Evolutionary conservation across 306 rosid genomes (phyloP).

Genomic region (Medicago arabica): DNA sequence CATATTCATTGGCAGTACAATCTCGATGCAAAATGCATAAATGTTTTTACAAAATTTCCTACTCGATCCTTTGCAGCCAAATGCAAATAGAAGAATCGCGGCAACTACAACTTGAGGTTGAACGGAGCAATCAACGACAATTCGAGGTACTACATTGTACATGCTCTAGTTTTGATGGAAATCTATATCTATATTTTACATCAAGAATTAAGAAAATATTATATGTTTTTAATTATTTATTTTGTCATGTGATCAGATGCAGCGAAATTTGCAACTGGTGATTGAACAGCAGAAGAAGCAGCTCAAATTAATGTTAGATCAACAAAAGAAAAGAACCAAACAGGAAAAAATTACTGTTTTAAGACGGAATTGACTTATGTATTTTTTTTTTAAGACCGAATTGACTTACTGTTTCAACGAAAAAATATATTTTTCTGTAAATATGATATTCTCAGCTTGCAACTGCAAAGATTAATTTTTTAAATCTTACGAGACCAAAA

Average conservation of each 20-base stretch:
- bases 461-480: too few species aligned
- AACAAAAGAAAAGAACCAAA: background rate
- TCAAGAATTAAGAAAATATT: too few species aligned
- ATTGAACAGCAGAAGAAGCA: slow-evolving; percentile 40
- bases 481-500: too few species aligned
- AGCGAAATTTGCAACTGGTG: slow-evolving; percentile 34
- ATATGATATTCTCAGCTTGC: too few species aligned
- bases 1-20: background rate
- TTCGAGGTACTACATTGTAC: background rate
- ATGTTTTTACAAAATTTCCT: background rate
- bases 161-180: too few species aligned
- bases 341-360: background rate
- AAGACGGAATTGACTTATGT: background rate
- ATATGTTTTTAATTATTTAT: background rate
- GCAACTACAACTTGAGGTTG: slow-evolving; percentile 31
- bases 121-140: slow-evolving; percentile 13
- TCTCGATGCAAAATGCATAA: background rate
- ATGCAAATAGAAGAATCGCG: slow-evolving; percentile 38
- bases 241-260: slow-evolving; percentile 29
- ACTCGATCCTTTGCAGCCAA: background rate
- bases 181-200: too few species aligned
- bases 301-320: slow-evolving; percentile 21
- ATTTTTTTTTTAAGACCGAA: too few species aligned
- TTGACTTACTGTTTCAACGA: too few species aligned
- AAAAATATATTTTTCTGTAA: too few species aligned